A percentile compares a stretch with the other conserved stretches of the same genome.
Evolutionary conservation across 2,329 filamentous ascomycete species (phyloP).

Genomic region (Exutisphaerella laricina): DNA sequence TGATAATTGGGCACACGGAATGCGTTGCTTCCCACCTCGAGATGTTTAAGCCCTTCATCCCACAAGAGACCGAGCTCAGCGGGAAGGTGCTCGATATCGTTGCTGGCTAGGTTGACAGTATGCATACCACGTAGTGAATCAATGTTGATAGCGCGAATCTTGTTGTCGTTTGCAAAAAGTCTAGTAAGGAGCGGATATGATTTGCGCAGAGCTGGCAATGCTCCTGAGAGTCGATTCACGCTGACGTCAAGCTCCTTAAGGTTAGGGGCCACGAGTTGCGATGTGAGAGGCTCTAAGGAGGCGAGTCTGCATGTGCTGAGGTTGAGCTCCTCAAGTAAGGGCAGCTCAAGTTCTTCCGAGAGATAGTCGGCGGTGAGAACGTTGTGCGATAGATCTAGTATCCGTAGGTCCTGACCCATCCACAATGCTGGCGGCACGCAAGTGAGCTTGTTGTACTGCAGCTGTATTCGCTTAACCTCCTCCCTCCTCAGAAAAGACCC

Average conservation of each 20-base stretch:
- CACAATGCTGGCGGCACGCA: conserved; percentile 63
- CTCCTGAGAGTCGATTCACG: conserved; percentile 67
- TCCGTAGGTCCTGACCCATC: conserved; percentile 61
- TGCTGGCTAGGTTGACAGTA: conserved; percentile 74
- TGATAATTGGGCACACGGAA: conserved; percentile 84
- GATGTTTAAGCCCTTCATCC: conserved; percentile 56
- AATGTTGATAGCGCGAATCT: conserved; percentile 61
- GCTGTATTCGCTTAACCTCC: conserved; percentile 54
- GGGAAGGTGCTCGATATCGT: conserved; percentile 76
- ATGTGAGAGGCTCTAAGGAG: conserved; percentile 60
- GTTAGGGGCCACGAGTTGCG: conserved; percentile 64
- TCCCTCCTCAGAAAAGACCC: conserved; percentile 41
- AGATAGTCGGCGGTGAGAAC: conserved; percentile 58
- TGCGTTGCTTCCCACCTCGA: conserved; percentile 78
- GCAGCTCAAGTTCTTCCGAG: conserved; percentile 52
- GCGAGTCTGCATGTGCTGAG: conserved; percentile 69
- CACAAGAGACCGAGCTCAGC: conserved; percentile 73
- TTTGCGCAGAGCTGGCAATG: conserved; percentile 60
- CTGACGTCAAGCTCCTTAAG: conserved; percentile 76
- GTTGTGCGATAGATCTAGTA: conserved; percentile 41
- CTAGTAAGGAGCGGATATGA: conserved; percentile 65
- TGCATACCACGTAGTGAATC: conserved; percentile 68
- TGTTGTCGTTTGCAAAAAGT: conserved; percentile 73
- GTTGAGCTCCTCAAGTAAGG: conserved; percentile 70
- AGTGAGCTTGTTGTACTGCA: conserved; percentile 73